phyloP scores from a whole-genome alignment of 2,329 filamentous ascomycete species.

The Venturia effusa region DNA sequence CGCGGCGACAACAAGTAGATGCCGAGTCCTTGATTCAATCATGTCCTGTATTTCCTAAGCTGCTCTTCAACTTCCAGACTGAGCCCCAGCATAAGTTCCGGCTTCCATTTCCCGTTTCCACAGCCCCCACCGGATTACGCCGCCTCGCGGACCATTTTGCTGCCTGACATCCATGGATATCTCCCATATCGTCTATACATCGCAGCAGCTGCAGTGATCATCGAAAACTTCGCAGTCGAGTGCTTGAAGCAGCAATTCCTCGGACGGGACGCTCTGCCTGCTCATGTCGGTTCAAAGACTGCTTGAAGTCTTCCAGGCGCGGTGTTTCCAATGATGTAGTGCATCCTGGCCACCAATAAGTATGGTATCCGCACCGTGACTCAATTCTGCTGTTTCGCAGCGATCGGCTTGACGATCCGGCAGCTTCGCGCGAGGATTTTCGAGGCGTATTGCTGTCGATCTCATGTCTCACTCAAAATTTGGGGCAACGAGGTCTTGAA shows the following conservation, averaged over 20 bases:
- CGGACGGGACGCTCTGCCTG: background rate
- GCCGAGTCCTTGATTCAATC: background rate
- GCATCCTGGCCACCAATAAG: too few species aligned
- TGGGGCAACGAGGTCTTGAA: too few species aligned
- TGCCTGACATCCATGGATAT: background rate
- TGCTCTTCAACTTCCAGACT: too few species aligned
- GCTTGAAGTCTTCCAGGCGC: background rate
- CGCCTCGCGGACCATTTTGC: background rate
- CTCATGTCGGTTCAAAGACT: background rate
- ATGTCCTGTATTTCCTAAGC: too few species aligned
- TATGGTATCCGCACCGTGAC: too few species aligned
- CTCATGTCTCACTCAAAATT: too few species aligned
- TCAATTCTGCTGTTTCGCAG: too few species aligned
- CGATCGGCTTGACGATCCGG: too few species aligned
- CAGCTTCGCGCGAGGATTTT: too few species aligned
- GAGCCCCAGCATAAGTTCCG: background rate
- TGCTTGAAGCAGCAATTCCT: background rate
- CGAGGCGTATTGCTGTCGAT: too few species aligned
- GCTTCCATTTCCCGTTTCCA: background rate
- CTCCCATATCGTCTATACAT: background rate
- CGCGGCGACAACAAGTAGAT: background rate
- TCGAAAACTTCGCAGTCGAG: too few species aligned
- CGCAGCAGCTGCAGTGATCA: background rate
- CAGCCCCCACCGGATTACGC: background rate
- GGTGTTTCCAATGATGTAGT: too few species aligned